Base-by-base conservation (phyloP, 495 filamentous ascomycete genomes). In the Cairneyella variabilis region DNA sequence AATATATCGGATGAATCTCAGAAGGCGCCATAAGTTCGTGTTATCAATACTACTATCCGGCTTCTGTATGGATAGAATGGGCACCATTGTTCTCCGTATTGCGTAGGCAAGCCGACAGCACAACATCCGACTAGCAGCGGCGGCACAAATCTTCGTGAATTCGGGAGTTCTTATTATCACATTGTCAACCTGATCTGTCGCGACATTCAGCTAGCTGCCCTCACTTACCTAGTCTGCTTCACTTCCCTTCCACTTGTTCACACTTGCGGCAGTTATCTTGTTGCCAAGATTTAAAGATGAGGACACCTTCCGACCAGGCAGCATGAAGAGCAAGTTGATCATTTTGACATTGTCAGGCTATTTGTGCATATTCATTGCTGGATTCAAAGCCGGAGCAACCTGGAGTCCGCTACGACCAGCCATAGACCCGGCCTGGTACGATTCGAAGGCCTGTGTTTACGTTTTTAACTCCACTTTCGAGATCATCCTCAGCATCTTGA, bases 101-200 rank as follows among this genome's bases (percentile, higher is more conserved):
- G 70, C 61, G 36, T 84, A 79, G 81, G 73, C 79, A 11, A 63
- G 57, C 23, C 54, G 71, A 45, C 72, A 68, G 9, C 43, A 28
- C 6, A 69, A 81, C 54, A 57, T 82, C 34, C 59, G 58, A 26
- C 50, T 91, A 4, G 83, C 76, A 10, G 86, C 95, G 41, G 83
- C 86, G 0, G 78, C 88, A 2, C 70, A 79, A 49, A 77, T 95
- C 62, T 83, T 93, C 56, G 80, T 90, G 21, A 77, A 80, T 14
- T 84, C 87, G 0, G 91, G 90, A 22, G 77, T 90, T 20, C 60
- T 93, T 21, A 59, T 95, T 4, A 67, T 95, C 92, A 85, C 64
- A 67, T 95, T 52, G 65, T 89, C 62, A 91, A 95, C 66, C 68
- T 95, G 30, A 71, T 92, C 63, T 0, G 62, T 54, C 77, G 77